Percentiles rank a stretch among this genome's conserved stretches.
Evolutionary conservation across 352 stramenopile genomes (phyloP).

Genomic region (Phytophthora fragariae): DNA sequence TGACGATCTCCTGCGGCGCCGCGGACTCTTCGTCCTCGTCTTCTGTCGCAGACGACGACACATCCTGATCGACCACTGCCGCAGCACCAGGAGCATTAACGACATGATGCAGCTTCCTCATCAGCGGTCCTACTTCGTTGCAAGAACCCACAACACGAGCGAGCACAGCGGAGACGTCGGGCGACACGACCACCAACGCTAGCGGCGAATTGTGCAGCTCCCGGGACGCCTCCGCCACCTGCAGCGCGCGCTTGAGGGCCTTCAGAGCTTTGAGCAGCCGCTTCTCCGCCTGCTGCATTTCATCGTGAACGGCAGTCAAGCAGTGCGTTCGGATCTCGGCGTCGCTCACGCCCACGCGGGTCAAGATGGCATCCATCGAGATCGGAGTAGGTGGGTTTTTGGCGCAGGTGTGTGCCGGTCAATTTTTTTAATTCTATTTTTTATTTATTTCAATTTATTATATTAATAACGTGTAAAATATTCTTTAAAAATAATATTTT

Average conservation of each 20-base stretch:
- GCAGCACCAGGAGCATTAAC: not conserved
- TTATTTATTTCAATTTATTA: too few species aligned
- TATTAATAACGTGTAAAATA: too few species aligned
- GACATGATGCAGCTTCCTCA: not conserved
- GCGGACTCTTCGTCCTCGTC: not conserved
- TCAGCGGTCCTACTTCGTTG: not conserved
- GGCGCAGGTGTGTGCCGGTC: too few species aligned
- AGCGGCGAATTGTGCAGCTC: conserved; percentile 1
- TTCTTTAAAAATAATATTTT: too few species aligned
- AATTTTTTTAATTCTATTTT: too few species aligned
- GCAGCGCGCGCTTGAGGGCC: not conserved
- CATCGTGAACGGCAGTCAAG: not conserved
- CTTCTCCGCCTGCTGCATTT: conserved; percentile 6
- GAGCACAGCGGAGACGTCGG: not conserved
- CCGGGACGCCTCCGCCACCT: not conserved
- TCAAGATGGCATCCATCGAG: not conserved
- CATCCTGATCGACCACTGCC: not conserved
- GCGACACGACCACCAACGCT: not conserved
- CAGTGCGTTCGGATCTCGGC: not conserved
- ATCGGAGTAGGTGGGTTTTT: not conserved
- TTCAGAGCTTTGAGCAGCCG: conserved; percentile 1
- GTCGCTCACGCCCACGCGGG: not conserved
- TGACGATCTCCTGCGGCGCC: not conserved
- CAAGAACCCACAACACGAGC: not conserved
- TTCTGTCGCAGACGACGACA: not conserved